Conservation (phyloP, 1,284 basidiomycete species). For the Phellopilus nigrolimitatus region DNA sequence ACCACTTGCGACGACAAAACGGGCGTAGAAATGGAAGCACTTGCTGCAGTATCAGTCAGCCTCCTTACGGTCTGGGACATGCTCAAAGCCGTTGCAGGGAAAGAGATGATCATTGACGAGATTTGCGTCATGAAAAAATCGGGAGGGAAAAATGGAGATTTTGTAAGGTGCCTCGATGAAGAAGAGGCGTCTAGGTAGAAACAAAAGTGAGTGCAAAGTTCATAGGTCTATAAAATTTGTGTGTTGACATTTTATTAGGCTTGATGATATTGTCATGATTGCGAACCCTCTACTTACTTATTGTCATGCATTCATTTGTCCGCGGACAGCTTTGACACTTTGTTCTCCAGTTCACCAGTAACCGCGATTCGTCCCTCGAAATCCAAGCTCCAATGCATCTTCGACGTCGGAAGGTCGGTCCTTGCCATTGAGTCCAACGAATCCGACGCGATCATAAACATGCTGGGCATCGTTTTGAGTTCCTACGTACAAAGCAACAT, state of each 20-base stretch:
- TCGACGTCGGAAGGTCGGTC: conserved; percentile 34
- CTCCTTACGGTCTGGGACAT: conserved; percentile 89
- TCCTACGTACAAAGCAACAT: conserved; percentile 45
- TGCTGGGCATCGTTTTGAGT: conserved; percentile 42
- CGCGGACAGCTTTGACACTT: no score
- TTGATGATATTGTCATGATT: no score
- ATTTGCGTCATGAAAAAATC: conserved; percentile 65
- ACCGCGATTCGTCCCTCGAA: conserved; percentile 36
- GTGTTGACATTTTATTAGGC: no score
- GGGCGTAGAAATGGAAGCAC: conserved; percentile 93
- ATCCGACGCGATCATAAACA: conserved; percentile 47
- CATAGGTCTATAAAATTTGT: no score
- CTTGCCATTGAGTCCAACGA: conserved; percentile 39
- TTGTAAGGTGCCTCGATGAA: conserved; percentile 27
- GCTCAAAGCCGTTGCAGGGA: conserved; percentile 84
- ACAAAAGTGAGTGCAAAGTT: conserved; percentile 7
- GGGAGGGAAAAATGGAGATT: conserved; percentile 74
- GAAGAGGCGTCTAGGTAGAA: not conserved
- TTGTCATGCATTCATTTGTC: no score
- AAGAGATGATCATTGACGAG: conserved; percentile 73
- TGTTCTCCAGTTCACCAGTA: conserved; percentile 39
- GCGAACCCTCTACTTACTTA: no score
- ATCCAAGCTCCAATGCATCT: conserved; percentile 44
- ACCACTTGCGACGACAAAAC: conserved; percentile 76
- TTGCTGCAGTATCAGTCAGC: conserved; percentile 77